Evolutionary conservation across 2,329 filamentous ascomycete genomes (phyloP), one percentile per base, ranked within the genome.

Genomic region (Diaporthe ilicicola): DNA sequence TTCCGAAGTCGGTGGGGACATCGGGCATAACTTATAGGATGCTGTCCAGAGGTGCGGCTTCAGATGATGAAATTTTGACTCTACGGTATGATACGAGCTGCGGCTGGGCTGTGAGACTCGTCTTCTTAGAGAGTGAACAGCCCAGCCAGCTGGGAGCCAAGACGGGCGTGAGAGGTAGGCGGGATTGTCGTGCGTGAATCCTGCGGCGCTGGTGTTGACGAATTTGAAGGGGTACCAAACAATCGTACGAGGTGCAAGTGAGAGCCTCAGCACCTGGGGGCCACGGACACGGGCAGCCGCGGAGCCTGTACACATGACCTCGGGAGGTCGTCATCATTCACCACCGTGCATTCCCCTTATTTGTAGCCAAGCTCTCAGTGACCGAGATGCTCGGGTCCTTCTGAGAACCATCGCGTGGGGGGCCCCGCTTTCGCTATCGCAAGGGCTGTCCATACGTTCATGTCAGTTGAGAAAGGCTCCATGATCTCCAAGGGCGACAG

Each of bases 391-490:
- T 50, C 46, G 13, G 27, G 4, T 34, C 29, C 32, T 27, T 42
- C 59, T 50, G 59, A 15, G 24, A 44, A 64, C 50, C n/a, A 19
- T 64, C 29, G 59, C 59, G 59, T 64, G 59, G 59, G 48, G 48
- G 12, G 59, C 42, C 59, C 59, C 59, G 19, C 59, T 64, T 50
- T 64, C 13, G 44, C 59, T 64, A 29, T 64, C 59, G 44, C 59
- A 48, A 62, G 12, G 4, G 22, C 8, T 62, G 56, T 15, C 24
- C 34, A 39, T 39, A 62, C 46, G 39, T 62, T 62, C 56, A 62
- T 48, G 29, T 34, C 59, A 62, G 19, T 24, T 15, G 42, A 22
- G 54, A 42, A 48, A 42, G 54, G 22, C 22, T 42, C 54, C 64
- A 27, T 32, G 66, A 59, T 69, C 55, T 59, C 34, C 48, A n/a